These are phyloP conservation scores for Ochromonas danica DNA, from an alignment of 108 stramenopile genomes.

Conservation along the genomic window DNA sequence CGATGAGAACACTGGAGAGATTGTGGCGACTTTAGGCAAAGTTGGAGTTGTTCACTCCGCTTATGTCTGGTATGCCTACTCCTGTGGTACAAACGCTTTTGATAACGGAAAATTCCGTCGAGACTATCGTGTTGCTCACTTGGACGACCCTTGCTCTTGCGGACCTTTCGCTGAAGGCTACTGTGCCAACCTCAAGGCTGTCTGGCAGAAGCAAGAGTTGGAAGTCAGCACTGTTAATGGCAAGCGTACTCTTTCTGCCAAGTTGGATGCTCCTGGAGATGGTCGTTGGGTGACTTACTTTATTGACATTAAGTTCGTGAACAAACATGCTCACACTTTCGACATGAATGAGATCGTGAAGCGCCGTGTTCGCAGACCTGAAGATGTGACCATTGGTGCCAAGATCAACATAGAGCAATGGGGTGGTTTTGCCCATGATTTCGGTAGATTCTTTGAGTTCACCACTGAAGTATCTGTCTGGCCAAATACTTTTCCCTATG, in stretches of 20 bases:
- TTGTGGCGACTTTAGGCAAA: slow-evolving; percentile 4
- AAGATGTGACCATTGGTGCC: neutral
- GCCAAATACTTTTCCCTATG: slow-evolving; percentile 29
- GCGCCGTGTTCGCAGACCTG: neutral
- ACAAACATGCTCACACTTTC: neutral
- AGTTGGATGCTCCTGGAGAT: slow-evolving; percentile 32
- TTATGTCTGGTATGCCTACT: slow-evolving; percentile 19
- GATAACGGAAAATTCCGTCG: slow-evolving; percentile 8
- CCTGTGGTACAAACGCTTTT: slow-evolving; percentile 25
- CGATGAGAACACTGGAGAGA: slow-evolving; percentile 36
- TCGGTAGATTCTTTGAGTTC: slow-evolving; percentile 26
- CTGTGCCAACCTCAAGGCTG: slow-evolving; percentile 25
- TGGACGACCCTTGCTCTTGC: slow-evolving; percentile 28
- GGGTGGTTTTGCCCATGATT: slow-evolving; percentile 23
- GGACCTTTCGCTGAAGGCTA: slow-evolving; percentile 24
- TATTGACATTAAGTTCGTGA: slow-evolving; percentile 34
- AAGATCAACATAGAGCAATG: neutral
- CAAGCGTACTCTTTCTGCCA: slow-evolving; percentile 6
- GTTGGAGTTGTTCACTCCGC: slow-evolving; percentile 19
- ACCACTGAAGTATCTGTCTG: slow-evolving; percentile 32
- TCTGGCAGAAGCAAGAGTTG: slow-evolving; percentile 25
- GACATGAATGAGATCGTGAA: neutral
- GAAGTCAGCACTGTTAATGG: slow-evolving; percentile 6
- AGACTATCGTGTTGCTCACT: slow-evolving; percentile 15
- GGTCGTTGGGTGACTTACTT: slow-evolving; percentile 23